Base-by-base conservation (phyloP, 768 basidiomycete species). In the Mycena vitilis region DNA sequence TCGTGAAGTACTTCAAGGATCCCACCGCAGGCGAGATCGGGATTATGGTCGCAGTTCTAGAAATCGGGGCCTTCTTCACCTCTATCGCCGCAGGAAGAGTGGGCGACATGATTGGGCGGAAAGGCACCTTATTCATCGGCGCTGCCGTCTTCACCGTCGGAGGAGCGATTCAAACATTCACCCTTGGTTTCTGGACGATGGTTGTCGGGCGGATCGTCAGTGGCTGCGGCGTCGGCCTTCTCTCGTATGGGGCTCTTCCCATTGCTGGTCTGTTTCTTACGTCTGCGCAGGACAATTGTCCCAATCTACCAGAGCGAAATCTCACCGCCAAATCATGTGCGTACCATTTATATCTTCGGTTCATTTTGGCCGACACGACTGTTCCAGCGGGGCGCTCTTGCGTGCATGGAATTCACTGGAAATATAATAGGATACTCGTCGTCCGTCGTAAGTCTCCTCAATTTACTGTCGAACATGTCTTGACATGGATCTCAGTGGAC, bases 281-380 rank as follows among this genome's bases (percentile, higher is more conserved):
- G 22, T 61, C n/a, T 55, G 8, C 51, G 45, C 72, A 95, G 95
- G 49, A 96, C 95, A n/a, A 95, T 96, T 68, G 95, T 96, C 36
- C 95, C 95, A 16, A 95, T 96, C 65, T 96, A 95, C 78, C 94
- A 98, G 82, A 95, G 94, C 73, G 96, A 98, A 83, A 95, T 98
- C 54, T 96, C 95, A 5, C 96, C 96, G 37, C 94, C 96, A 3
- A 86, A 93, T 73, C 94, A 96, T 81, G 95, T 93, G 71, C 25
- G 89, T 75, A 47, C 30, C 5, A 30, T 22, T 73, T 47, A 51
- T n/a, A 59, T 25, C 44, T 20, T 6, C 5, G 22, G 20, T 40
- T 72, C 16, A 54, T 56, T 51, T n/a, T 59, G 34, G 15, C 40
- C 40, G 57, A n/a, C 59, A 44, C 20, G 20, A 34, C 22, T 36